Evolutionary conservation across 2,329 filamentous ascomycete genomes (phyloP).

Genomic region (Fusarium caatingaense): DNA sequence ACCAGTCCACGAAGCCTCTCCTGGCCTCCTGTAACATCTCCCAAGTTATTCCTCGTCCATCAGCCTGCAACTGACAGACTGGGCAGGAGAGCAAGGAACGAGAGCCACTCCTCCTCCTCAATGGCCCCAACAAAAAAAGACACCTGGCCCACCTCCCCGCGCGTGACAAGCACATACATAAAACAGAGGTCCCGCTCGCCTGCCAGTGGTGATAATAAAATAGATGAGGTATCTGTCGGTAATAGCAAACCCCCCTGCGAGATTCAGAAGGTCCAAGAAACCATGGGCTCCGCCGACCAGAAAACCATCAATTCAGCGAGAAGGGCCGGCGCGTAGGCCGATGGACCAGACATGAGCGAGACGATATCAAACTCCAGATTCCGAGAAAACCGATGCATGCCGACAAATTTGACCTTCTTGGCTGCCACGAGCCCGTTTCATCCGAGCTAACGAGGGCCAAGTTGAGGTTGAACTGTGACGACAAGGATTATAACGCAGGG

Average conservation of each 20-base stretch:
- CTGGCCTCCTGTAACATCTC: conserved; percentile 36
- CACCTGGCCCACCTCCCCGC: conserved; percentile 48
- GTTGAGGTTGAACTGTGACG: conserved; percentile 47
- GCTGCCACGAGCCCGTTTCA: conserved; percentile 49
- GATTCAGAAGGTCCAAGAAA: conserved; percentile 36
- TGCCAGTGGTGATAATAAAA: conserved; percentile 49
- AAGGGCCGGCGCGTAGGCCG: conserved; percentile 42
- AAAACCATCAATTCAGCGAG: conserved; percentile 47
- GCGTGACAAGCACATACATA: conserved; percentile 52
- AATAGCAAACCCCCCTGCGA: conserved; percentile 33
- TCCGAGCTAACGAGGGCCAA: conserved; percentile 50
- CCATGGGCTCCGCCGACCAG: conserved; percentile 34
- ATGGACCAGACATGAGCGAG: conserved; percentile 49
- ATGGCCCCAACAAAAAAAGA: conserved; percentile 45
- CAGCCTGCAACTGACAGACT: conserved; percentile 45
- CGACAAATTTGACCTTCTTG: conserved; percentile 48
- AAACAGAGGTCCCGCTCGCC: conserved; percentile 51
- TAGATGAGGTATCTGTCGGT: conserved; percentile 44
- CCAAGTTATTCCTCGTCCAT: conserved; percentile 46
- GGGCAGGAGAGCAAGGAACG: conserved; percentile 39
- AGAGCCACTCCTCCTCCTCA: conserved; percentile 44
- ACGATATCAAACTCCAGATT: conserved; percentile 58
- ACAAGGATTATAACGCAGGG: conserved; percentile 50
- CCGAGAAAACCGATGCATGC: conserved; percentile 54
- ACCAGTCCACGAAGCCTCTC: conserved; percentile 38